Percentiles rank a stretch among this genome's conserved stretches.
Conservation (phyloP, 2,329 filamentous ascomycete species). For the Venturia effusa region DNA sequence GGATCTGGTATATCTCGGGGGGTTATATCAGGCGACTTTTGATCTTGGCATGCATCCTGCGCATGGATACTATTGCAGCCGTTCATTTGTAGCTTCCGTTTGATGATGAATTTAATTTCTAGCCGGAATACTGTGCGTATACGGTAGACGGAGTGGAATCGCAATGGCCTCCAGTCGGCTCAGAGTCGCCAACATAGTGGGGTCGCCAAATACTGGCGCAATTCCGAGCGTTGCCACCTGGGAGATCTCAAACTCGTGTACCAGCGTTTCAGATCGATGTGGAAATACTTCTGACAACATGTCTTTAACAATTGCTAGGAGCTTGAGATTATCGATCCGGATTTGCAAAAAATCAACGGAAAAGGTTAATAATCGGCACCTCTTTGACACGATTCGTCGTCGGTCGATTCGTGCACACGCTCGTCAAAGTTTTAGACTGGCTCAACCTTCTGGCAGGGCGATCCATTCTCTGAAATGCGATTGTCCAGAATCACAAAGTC, state of each 20-base stretch:
- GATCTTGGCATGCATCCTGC: background rate
- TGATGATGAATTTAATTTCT: background rate
- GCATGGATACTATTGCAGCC: background rate
- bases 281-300: too few species aligned
- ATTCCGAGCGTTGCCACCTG: too few species aligned
- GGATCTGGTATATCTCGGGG: background rate
- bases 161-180: background rate
- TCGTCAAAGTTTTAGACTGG: conserved; percentile 72
- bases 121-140: background rate
- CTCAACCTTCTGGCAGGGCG: conserved; percentile 48
- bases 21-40: background rate
- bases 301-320: too few species aligned
- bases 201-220: background rate
- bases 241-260: too few species aligned
- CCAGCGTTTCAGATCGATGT: too few species aligned
- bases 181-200: background rate
- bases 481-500: conserved; percentile 57
- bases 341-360: too few species aligned
- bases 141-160: background rate
- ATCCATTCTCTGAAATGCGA: conserved; percentile 32
- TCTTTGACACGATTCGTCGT: background rate
- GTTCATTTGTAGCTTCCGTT: background rate
- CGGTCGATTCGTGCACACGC: conserved; percentile 27
- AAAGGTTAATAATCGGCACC: too few species aligned
- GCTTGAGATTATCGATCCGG: too few species aligned